phyloP scores from a whole-genome alignment of 2,329 filamentous ascomycete species.

The Alternaria sp. region DNA sequence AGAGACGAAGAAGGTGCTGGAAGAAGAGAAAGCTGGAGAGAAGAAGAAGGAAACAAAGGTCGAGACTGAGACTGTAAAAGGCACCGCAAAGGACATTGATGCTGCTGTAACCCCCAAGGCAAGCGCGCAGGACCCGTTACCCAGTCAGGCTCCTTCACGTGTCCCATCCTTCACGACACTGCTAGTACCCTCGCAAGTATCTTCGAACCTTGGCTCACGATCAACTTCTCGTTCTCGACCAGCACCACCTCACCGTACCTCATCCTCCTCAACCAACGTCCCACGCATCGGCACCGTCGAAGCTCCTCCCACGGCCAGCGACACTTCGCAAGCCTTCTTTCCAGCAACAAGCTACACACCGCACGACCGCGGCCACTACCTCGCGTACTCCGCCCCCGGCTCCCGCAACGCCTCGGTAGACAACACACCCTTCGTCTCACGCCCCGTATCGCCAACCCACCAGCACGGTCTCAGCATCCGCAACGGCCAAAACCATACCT shows the following conservation, averaged over 20 bases:
- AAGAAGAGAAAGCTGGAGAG: not conserved
- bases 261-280: not conserved
- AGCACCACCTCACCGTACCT: not conserved
- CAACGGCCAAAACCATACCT: not conserved
- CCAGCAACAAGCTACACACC: constrained; percentile 21
- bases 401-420: constrained; percentile 20
- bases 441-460: not conserved
- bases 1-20: not conserved
- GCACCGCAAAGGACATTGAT: not conserved
- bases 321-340: not conserved
- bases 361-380: constrained; percentile 24
- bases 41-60: not conserved
- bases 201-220: not conserved
- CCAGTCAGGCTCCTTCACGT: not conserved
- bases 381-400: constrained; percentile 35
- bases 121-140: not conserved
- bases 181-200: not conserved
- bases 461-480: not conserved
- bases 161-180: not conserved
- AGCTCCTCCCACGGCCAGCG: not conserved
- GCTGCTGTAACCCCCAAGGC: not conserved
- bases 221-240: not conserved
- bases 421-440: constrained; percentile 13
- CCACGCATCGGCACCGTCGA: not conserved
- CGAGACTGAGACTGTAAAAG: not conserved